Base-by-base conservation (phyloP, 2,329 filamentous ascomycete species). In the Erysiphe pisi region DNA sequence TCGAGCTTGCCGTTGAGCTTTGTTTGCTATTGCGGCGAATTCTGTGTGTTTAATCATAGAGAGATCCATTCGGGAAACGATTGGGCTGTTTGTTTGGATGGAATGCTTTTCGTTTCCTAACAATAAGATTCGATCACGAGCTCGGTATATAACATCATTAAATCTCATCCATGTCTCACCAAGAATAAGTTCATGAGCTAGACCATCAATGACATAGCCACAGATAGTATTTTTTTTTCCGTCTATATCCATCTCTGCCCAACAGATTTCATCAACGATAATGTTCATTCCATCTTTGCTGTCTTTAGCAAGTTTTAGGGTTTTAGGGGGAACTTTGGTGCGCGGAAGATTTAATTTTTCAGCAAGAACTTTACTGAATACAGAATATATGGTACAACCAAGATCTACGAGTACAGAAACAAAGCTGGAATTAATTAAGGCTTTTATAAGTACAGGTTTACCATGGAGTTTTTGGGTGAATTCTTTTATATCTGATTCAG, bases 121-220 rank as follows among this genome's bases (percentile, higher is more conserved):
- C 16, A 75, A 22, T 2, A 58, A 45, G 0, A 12, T 14, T 16
- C 71, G 47, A 11, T 74, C 43, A 52, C 71, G 43, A 74, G 43
- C 45, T 31, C n/a, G 4, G 31, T 74, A 74, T 1, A 74, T 25
- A 36, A 74, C 47, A 28, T 74, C 43, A 52, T 52, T 74, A 56
- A 47, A 45, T n/a, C 47, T 74, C 45, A 56, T 74, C 71, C 43
- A 74, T 74, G 71, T 25, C 20, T 74, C 43, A 11, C 47, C 71
- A 12, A 74, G 45, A 52, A 74, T 74, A 7, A 74, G 43, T 28
- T 56, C 71, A 20, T 74, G 71, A 52, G 71, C 71, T 74, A 56
- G 25, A 52, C n/a, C 71, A 31, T 56, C 71, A 22, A 74, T 74
- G 14, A 74, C n/a, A 52, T 74, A 73, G 6, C 43, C 43, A 14